Evolutionary conservation across 1,284 basidiomycete species (phyloP).

Genomic region (Ceratobasidium sp.): DNA sequence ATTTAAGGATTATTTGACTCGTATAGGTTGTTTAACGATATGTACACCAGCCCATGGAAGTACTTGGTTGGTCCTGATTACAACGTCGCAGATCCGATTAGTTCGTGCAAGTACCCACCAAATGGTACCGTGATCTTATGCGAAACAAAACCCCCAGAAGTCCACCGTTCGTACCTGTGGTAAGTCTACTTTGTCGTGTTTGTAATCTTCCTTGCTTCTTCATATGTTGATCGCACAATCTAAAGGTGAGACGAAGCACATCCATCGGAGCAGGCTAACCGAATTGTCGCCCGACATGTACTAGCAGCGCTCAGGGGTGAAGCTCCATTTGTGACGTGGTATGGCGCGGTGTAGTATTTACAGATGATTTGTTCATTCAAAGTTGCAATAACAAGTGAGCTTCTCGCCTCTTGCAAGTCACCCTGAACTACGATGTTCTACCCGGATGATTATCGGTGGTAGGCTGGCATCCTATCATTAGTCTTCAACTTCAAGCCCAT

Average conservation of each 20-base stretch:
- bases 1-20: conserved; percentile 16
- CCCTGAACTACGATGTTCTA: too few relatives aligned
- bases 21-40: conserved; percentile 21
- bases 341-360: neutral
- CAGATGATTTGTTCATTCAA: too few relatives aligned
- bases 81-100: neutral
- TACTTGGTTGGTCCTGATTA: conserved; percentile 23
- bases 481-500: too few relatives aligned
- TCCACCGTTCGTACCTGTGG: conserved; percentile 22
- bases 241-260: conserved; percentile 24
- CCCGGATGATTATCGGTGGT: too few relatives aligned
- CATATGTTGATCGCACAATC: too few relatives aligned
- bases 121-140: neutral
- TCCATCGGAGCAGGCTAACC: neutral
- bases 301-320: neutral
- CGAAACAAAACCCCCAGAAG: neutral
- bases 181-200: neutral
- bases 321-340: conserved; percentile 25
- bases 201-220: too few relatives aligned
- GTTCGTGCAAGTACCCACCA: conserved; percentile 3
- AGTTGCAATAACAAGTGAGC: too few relatives aligned
- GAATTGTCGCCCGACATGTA: conserved; percentile 12
- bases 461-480: too few relatives aligned
- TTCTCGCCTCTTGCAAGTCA: too few relatives aligned
- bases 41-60: conserved; percentile 12